Percentiles rank a stretch among this genome's conserved stretches.
Conservation (phyloP, 139 green algal species). For the Tetratostichococcus sp. region DNA sequence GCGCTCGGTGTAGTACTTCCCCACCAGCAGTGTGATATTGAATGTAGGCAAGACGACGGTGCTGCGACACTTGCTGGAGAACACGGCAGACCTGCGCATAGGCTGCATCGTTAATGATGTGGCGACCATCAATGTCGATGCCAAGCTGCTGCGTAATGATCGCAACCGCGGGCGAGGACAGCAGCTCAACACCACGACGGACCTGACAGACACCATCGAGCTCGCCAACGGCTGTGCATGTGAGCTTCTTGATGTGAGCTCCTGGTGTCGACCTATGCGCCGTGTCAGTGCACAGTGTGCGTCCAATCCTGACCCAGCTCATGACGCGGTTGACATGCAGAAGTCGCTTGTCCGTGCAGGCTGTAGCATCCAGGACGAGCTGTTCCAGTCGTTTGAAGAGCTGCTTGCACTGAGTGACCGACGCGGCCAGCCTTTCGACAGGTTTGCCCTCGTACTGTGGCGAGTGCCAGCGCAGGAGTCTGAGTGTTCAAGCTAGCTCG, state of each 20-base stretch:
- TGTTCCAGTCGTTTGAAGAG: slow-evolving; percentile 86
- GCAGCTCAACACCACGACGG: slow-evolving; percentile 36
- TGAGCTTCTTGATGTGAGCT: slow-evolving; percentile 15
- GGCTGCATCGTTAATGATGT: slow-evolving; percentile 95
- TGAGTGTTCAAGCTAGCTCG: no score
- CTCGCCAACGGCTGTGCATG: slow-evolving; percentile 91
- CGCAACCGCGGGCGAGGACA: slow-evolving; percentile 15
- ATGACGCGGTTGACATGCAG: no score
- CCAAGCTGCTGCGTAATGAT: slow-evolving; percentile 69
- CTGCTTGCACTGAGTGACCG: slow-evolving; percentile 69
- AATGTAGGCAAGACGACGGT: slow-evolving; percentile 86
- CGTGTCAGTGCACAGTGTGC: no score
- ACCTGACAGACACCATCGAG: slow-evolving; percentile 93
- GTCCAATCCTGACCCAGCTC: no score
- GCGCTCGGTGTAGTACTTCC: no score
- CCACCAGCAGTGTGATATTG: no score
- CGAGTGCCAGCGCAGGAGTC: no score
- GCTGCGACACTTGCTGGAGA: slow-evolving; percentile 79
- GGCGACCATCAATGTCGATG: slow-evolving; percentile 87
- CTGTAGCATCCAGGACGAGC: slow-evolving; percentile 84
- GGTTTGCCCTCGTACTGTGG: slow-evolving; percentile 24
- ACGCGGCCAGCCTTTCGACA: slow-evolving; percentile 65
- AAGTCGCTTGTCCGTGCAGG: slow-evolving; percentile 48
- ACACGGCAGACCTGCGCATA: slow-evolving; percentile 72
- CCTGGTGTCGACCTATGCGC: no score